Base-by-base conservation (phyloP, 495 filamentous ascomycete species). In the Tetracladium setigerum region DNA sequence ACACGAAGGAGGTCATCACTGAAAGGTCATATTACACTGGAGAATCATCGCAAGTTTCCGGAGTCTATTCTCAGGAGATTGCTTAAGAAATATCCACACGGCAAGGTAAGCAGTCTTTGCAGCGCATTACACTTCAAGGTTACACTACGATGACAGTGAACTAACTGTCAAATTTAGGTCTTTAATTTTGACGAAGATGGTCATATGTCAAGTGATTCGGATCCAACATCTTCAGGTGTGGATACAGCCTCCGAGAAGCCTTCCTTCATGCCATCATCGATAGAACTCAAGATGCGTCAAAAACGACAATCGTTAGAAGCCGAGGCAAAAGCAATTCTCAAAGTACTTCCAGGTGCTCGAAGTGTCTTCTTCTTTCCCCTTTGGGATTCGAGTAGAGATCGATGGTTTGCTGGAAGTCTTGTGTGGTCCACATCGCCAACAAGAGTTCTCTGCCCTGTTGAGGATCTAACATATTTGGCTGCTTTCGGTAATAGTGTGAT, bases 371-470 rank as follows among this genome's bases (percentile, higher is more conserved):
- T 81, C 50, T 63, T 79, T 14, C 84, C 84, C 0, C 59, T 89
- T 1, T 90, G 83, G 78, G 82, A 87, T 56, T 71, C 78, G n/a
- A 76, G 76, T 40, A 69, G 69, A 31, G 78, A 79, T 9, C 70
- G 83, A 37, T 88, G 83, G 83, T 86, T 79, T 58, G 69, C 79
- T 0, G 82, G 81, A 9, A 74, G 75, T 15, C 76, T 89, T 42
- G 75, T 77, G 15, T 88, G 81, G 77, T 83, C 72, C 1, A 62
- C 65, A 5, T 56, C 60, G 14, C 57, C 64, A 0, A 68, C 67
- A 1, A 58, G 65, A 6, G 61, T 65, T 6, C 45, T 71, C 12
- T 68, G 63, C 17, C 58, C 53, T 8, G 62, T 70, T 12, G 71
- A 76, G 19, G 77, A 82, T 53, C 59, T 81, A 7, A 66, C 68